Evolutionary conservation across 805 yeast genomes (phyloP).

Genomic region (Tetrapisispora iriomotensis): DNA sequence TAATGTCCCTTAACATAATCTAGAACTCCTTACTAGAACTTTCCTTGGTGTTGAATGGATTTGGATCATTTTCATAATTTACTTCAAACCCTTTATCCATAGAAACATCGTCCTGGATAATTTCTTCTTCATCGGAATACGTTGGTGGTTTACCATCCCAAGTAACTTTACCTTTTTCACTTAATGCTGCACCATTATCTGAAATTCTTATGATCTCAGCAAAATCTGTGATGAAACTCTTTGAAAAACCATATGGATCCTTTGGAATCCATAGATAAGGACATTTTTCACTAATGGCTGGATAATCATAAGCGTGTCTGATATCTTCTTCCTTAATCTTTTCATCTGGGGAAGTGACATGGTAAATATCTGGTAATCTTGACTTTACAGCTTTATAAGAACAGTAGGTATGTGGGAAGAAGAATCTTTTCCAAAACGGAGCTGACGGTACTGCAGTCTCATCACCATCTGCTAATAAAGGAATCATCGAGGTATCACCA

Average conservation of each 20-base stretch:
- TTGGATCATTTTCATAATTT: background rate
- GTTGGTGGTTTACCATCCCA: slow-evolving; percentile 47
- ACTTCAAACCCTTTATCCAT: background rate
- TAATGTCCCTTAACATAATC: too few species aligned
- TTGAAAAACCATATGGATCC: slow-evolving; percentile 78
- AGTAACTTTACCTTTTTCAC: slow-evolving; percentile 38
- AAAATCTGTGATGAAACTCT: slow-evolving; percentile 46
- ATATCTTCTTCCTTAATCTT: slow-evolving; percentile 28
- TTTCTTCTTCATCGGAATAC: too few species aligned
- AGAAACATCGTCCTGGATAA: too few species aligned
- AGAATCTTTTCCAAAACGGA: slow-evolving; percentile 38
- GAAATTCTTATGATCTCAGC: slow-evolving; percentile 47
- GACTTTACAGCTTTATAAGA: slow-evolving; percentile 39
- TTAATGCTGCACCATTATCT: slow-evolving; percentile 58
- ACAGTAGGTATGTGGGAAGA: slow-evolving; percentile 46
- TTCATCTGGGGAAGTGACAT: slow-evolving; percentile 39
- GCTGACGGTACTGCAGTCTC: slow-evolving; percentile 26
- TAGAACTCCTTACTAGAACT: background rate
- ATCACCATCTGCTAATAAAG: slow-evolving; percentile 61
- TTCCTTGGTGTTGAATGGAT: slow-evolving; percentile 5
- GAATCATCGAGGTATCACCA: slow-evolving; percentile 32
- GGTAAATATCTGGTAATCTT: slow-evolving; percentile 50
- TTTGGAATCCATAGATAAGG: slow-evolving; percentile 89
- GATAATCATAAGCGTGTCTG: slow-evolving; percentile 64
- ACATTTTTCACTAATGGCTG: slow-evolving; percentile 56